These are phyloP conservation scores for Podospora appendiculata DNA, from an alignment of 495 filamentous ascomycete species.

Conservation along the genomic window DNA sequence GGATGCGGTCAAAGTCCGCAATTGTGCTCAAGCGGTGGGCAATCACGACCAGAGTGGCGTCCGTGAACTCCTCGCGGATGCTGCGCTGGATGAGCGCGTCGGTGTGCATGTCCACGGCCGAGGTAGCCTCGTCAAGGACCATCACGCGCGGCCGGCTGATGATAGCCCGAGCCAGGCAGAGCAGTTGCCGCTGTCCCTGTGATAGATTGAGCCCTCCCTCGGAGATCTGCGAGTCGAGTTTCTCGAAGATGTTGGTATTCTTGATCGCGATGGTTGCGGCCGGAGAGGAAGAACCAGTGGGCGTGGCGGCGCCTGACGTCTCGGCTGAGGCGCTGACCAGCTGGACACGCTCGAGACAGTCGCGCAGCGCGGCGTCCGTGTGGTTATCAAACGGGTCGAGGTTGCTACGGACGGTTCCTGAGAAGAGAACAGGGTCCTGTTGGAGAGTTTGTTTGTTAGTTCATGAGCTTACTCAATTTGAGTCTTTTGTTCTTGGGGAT, in stretches of 20 bases:
- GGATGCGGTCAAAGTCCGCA: constrained; percentile 76
- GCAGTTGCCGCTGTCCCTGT: constrained; percentile 81
- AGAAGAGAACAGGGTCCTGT: constrained; percentile 74
- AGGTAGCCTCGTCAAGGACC: constrained; percentile 86
- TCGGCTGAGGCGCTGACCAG: constrained; percentile 44
- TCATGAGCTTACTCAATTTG: neutral
- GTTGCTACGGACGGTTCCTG: constrained; percentile 75
- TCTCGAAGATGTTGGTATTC: constrained; percentile 57
- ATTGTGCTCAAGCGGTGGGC: constrained; percentile 83
- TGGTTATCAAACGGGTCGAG: constrained; percentile 74
- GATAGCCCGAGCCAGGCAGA: constrained; percentile 83
- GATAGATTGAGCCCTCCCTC: constrained; percentile 77
- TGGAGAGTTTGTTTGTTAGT: neutral
- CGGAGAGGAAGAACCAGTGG: constrained; percentile 10
- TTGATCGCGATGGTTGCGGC: constrained; percentile 21
- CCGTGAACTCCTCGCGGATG: constrained; percentile 71
- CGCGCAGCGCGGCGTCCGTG: constrained; percentile 60
- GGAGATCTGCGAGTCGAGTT: constrained; percentile 54
- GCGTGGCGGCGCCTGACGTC: constrained; percentile 15
- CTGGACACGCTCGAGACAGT: constrained; percentile 71
- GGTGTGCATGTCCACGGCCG: constrained; percentile 80
- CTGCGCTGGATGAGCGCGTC: constrained; percentile 75
- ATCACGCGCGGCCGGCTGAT: constrained; percentile 73
- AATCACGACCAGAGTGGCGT: constrained; percentile 77
- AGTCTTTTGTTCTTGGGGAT: neutral